Conservation (phyloP, 768 basidiomycete species). For the Mrakia gelida region DNA sequence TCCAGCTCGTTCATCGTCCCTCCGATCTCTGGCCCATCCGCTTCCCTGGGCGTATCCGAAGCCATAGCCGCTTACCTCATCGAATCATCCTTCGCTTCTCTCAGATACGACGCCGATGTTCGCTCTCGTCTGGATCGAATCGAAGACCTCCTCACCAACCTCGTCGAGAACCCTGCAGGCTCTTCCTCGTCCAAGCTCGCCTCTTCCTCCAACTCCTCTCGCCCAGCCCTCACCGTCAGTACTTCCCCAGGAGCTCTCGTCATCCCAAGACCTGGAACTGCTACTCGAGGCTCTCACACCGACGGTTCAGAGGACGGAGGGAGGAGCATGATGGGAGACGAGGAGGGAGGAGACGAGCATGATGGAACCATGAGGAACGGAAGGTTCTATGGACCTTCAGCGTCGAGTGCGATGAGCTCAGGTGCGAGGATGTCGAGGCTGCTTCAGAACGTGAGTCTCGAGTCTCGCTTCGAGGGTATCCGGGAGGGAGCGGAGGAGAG, state of each 20-base stretch:
- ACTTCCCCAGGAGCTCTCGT: background rate
- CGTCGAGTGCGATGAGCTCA: conserved; percentile 24
- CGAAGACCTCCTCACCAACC: conserved; percentile 40
- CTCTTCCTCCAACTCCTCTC: background rate
- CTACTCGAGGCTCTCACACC: background rate
- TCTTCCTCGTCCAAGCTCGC: background rate
- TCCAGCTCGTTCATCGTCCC: background rate
- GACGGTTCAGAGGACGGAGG: conserved; percentile 8
- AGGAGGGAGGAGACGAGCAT: conserved; percentile 5
- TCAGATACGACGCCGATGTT: conserved; percentile 42
- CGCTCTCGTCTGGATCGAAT: conserved; percentile 43
- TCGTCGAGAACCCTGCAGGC: conserved; percentile 33
- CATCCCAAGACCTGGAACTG: background rate
- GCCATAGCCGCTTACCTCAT: background rate
- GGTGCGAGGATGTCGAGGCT: conserved; percentile 21
- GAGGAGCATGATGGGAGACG: background rate
- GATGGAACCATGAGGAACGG: conserved; percentile 31
- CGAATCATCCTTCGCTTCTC: background rate
- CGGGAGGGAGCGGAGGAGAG: background rate
- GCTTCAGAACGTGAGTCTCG: conserved; percentile 27
- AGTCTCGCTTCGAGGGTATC: background rate
- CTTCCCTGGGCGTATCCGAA: background rate
- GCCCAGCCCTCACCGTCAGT: background rate
- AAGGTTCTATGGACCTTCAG: conserved; percentile 29
- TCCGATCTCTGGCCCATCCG: too few relatives aligned